These are phyloP conservation scores for Pyrus bretschneideri DNA, from an alignment of 306 rosid genomes.

Conservation along the genomic window DNA sequence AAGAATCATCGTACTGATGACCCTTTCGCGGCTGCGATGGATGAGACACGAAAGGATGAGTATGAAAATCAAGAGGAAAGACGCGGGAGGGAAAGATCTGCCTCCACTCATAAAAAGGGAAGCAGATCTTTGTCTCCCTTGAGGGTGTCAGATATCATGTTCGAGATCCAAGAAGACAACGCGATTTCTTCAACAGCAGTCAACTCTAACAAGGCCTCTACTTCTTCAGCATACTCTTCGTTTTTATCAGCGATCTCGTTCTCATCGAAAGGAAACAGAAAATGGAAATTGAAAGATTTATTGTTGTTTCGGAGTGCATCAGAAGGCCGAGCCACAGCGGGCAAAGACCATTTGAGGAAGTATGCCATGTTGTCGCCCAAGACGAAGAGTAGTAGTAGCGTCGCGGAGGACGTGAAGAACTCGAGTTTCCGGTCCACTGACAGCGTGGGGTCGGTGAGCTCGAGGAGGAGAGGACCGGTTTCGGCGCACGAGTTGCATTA, in stretches of 20 bases:
- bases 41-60: constrained; percentile 23
- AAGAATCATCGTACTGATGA: constrained; percentile 21
- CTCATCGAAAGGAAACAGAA: constrained; percentile 42
- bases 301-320: constrained; percentile 80
- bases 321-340: constrained; percentile 61
- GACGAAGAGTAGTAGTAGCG: constrained; percentile 15
- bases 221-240: constrained; percentile 29
- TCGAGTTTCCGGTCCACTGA: constrained; percentile 74
- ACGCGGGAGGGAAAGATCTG: constrained; percentile 37
- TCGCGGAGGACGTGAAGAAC: constrained; percentile 43
- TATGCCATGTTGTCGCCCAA: constrained; percentile 36
- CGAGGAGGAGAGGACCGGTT: constrained; percentile 53
- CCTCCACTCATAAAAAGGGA: constrained; percentile 39
- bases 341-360: constrained; percentile 47
- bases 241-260: constrained; percentile 58
- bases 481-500: constrained; percentile 89
- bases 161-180: constrained; percentile 31
- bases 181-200: constrained; percentile 28
- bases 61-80: neutral
- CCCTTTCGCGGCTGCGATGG: constrained; percentile 40
- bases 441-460: constrained; percentile 53
- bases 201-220: neutral
- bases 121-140: constrained; percentile 73
- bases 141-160: constrained; percentile 52
- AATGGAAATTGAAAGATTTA: constrained; percentile 70